phyloP scores from a whole-genome alignment of 306 rosid genomes.

The Gastrolobium bilobum region DNA sequence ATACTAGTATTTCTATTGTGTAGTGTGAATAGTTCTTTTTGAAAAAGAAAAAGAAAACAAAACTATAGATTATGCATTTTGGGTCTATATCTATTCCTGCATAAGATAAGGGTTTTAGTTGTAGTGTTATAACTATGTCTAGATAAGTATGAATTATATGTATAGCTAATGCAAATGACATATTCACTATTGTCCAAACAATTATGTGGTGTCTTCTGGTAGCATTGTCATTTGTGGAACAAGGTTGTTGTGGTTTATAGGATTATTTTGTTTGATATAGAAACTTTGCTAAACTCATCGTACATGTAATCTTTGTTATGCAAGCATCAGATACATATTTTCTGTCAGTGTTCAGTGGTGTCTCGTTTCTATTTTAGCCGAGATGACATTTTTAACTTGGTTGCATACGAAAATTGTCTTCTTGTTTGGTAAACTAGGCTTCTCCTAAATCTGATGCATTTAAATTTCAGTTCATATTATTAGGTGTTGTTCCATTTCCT shows the following conservation, averaged over 20 bases:
- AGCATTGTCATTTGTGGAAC: neutral
- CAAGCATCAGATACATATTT: neutral
- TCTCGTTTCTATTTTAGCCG: slow-evolving; percentile 5
- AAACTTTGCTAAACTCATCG: neutral
- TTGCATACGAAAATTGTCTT: slow-evolving; percentile 1
- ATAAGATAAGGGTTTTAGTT: neutral
- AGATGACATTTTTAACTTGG: slow-evolving; percentile 29
- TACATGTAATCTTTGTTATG: neutral
- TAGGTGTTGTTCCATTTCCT: slow-evolving; percentile 99
- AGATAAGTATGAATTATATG: neutral
- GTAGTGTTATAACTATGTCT: neutral
- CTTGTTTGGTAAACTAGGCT: slow-evolving; percentile 38
- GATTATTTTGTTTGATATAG: neutral
- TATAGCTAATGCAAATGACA: slow-evolving; percentile 3
- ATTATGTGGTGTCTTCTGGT: neutral
- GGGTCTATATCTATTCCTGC: neutral
- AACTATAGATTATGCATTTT: slow-evolving; percentile 3
- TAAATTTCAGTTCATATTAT: slow-evolving; percentile 79
- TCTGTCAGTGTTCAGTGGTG: neutral
- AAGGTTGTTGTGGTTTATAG: neutral
- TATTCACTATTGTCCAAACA: neutral
- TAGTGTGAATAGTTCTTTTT: neutral
- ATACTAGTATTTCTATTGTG: neutral
- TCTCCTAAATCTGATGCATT: slow-evolving; percentile 49
- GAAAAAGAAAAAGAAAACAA: neutral